Percentiles rank a stretch among this genome's conserved stretches.
Conservation (phyloP, 2,329 filamentous ascomycete species). For the Penicillium paneum region DNA sequence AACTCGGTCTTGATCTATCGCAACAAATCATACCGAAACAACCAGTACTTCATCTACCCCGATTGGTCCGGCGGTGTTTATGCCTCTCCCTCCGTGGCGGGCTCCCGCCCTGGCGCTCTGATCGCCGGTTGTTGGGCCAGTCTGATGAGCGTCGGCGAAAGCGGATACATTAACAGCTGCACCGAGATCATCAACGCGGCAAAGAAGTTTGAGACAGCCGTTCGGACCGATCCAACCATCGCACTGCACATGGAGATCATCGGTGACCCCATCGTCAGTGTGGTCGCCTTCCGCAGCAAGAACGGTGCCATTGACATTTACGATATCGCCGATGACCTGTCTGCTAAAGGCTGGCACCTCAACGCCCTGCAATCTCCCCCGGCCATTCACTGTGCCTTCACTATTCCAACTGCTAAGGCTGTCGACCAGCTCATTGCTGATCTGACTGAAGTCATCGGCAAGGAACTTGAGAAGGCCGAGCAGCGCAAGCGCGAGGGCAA, state of each 20-base stretch:
- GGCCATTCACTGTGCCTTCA: slow-evolving; percentile 91
- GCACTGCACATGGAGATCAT: slow-evolving; percentile 72
- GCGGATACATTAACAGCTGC: slow-evolving; percentile 83
- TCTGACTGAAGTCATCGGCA: slow-evolving; percentile 54
- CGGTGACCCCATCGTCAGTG: slow-evolving; percentile 81
- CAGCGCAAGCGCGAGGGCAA: slow-evolving; percentile 63
- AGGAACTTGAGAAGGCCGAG: slow-evolving; percentile 77
- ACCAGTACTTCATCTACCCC: slow-evolving; percentile 95
- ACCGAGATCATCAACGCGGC: slow-evolving; percentile 82
- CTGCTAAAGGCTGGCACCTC: slow-evolving; percentile 82
- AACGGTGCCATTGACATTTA: slow-evolving; percentile 76
- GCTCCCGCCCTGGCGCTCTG: slow-evolving; percentile 84
- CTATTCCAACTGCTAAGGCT: slow-evolving; percentile 75
- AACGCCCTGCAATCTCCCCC: slow-evolving; percentile 90
- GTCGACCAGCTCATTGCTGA: slow-evolving; percentile 77
- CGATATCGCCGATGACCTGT: slow-evolving; percentile 88
- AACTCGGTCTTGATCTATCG: slow-evolving; percentile 94
- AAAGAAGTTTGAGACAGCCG: slow-evolving; percentile 74
- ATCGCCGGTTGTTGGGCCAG: slow-evolving; percentile 96
- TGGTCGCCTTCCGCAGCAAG: slow-evolving; percentile 81
- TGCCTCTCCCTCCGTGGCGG: slow-evolving; percentile 85
- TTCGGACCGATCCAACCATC: slow-evolving; percentile 67
- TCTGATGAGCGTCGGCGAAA: slow-evolving; percentile 82
- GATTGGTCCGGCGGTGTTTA: slow-evolving; percentile 97
- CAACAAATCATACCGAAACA: slow-evolving; percentile 69